Evolutionary conservation across 2,329 filamentous ascomycete species (phyloP).

Genomic region (Colletotrichum eremochloae): DNA sequence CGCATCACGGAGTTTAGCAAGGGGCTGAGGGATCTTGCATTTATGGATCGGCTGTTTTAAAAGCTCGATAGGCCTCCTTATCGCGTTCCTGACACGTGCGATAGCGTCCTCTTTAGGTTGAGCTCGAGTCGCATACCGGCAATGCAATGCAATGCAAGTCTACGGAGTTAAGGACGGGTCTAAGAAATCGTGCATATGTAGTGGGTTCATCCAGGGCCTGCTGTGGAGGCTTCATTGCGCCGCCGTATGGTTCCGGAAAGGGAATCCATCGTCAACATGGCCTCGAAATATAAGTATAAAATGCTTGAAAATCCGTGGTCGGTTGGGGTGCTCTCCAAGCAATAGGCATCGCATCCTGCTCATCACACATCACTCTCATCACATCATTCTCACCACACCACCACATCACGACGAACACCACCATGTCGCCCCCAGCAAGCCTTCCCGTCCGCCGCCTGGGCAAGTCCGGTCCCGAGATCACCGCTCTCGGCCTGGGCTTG

Average conservation of each 20-base stretch:
- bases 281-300: not conserved
- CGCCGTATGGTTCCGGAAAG: no score
- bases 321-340: not conserved
- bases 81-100: no score
- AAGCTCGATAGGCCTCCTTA: no score
- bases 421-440: constrained; percentile 16
- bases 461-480: constrained; percentile 64
- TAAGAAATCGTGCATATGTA: not conserved
- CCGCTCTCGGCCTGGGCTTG: constrained; percentile 64
- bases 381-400: not conserved
- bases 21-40: no score
- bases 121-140: no score
- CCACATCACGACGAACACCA: not conserved
- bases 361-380: no score
- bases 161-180: not conserved
- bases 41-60: no score
- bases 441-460: constrained; percentile 61
- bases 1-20: not conserved
- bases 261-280: not conserved
- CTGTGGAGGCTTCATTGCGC: not conserved
- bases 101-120: no score
- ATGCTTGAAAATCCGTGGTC: not conserved
- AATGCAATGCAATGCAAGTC: no score
- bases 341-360: not conserved
- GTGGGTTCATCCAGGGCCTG: not conserved